Evolutionary conservation across 2,329 filamentous ascomycete genomes (phyloP), one percentile per base, ranked within the genome.

Genomic region (Cordyceps farinosa): DNA sequence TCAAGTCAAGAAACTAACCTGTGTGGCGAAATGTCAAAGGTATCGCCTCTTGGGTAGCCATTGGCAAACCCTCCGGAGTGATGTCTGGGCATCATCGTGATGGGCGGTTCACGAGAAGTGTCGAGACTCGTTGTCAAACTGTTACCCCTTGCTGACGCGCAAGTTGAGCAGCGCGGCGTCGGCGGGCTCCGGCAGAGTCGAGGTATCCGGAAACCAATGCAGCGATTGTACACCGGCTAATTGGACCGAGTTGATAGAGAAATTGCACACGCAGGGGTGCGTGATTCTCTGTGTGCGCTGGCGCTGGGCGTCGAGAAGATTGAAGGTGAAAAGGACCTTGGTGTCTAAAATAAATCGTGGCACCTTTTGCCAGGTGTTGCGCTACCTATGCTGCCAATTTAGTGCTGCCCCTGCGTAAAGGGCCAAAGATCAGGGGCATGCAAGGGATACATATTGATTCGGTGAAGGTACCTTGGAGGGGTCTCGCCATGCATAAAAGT

Each of bases 11-110:
- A 32, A 44, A 72, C 83, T 72, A 85, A 96, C 90, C 91, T 90
- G 76, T 97, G 92, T 69, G 92, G 91, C 69, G 91, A 92, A 72
- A 96, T 93, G 68, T 92, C 91, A 74, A 96, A 94, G 52, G 89
- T 90, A 72, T 88, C 88, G 65, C 84, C 85, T 67, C 88, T 84
- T 67, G 90, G 89, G 76, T 93, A 93, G 73, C 92, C 93, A 80
- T 95, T 96, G 67, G 89, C 86, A 77, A 90, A 94, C 76, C 88
- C 88, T 77, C 80, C 80, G 66, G 81, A 79, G 74, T 90, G 84
- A 83, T 96, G 91, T 81, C 92, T 87, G 75, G 94, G 90, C 87
- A 95, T 92, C 87, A 89, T 90, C 80, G 87, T 87, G 75, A 78
- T 79, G 74, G 67, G 63, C 62, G 32, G 17, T 36, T 30, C 32